phyloP scores from a whole-genome alignment of 257 asterid genomes.

The Hygrophila difformis region DNA sequence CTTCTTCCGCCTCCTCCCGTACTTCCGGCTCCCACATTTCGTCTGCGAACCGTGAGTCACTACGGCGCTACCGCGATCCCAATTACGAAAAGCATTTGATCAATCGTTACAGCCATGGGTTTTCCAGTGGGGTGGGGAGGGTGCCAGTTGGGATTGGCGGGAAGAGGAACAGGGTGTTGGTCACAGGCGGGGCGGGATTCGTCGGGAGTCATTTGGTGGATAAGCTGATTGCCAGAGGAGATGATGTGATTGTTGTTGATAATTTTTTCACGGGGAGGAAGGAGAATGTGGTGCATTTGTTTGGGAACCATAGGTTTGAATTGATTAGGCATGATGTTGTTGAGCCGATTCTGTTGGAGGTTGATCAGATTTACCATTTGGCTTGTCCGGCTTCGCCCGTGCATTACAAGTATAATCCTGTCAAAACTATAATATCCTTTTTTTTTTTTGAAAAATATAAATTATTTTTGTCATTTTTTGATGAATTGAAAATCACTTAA shows the following conservation, averaged over 20 bases:
- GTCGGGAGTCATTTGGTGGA: conserved; percentile 83
- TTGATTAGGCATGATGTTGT: conserved; percentile 73
- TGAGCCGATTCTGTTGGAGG: conserved; percentile 69
- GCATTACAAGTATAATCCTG: conserved; percentile 65
- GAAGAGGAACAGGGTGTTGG: conserved; percentile 57
- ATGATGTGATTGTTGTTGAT: conserved; percentile 70
- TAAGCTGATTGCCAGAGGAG: conserved; percentile 60
- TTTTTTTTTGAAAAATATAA: no score
- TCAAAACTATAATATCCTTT: conserved; percentile 70
- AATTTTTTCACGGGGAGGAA: conserved; percentile 71
- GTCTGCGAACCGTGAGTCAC: conserved; percentile 21
- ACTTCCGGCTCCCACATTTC: conserved; percentile 19
- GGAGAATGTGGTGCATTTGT: conserved; percentile 65
- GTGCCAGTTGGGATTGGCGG: conserved; percentile 57
- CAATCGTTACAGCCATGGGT: conserved; percentile 7
- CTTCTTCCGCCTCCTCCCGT: conserved; percentile 1
- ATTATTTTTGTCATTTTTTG: no score
- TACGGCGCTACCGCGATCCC: neutral
- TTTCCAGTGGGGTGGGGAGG: conserved; percentile 41
- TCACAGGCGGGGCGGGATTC: conserved; percentile 76
- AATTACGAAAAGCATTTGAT: neutral
- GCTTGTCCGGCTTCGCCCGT: conserved; percentile 80
- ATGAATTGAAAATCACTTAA: neutral
- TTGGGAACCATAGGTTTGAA: conserved; percentile 65
- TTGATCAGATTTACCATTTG: conserved; percentile 74